These are phyloP conservation scores for Xylaria scruposa DNA, from an alignment of 495 filamentous ascomycete genomes.

Conservation along the genomic window DNA sequence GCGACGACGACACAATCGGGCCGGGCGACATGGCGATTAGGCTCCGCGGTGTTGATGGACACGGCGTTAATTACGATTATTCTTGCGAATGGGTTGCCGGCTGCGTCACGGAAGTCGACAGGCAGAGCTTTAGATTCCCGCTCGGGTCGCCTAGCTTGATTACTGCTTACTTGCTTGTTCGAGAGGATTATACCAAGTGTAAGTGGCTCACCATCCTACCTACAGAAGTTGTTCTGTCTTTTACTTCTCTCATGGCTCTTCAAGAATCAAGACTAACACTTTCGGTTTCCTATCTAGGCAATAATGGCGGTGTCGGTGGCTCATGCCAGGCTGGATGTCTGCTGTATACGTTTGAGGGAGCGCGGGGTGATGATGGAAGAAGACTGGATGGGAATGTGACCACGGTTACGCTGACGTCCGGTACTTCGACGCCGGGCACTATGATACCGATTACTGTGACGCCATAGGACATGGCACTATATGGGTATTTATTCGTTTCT, in stretches of 20 bases:
- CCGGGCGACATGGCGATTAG: background rate
- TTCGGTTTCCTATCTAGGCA: background rate
- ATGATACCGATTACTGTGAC: no score
- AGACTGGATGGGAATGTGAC: no score
- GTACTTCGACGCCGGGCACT: no score
- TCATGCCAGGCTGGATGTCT: slow-evolving; percentile 15
- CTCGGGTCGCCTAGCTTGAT: background rate
- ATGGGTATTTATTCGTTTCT: no score
- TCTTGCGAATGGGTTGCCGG: background rate
- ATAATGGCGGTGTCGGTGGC: slow-evolving; percentile 15
- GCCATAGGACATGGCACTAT: no score
- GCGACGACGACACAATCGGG: slow-evolving; percentile 1
- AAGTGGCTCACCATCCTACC: background rate
- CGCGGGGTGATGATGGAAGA: slow-evolving; percentile 16
- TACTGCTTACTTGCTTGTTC: background rate
- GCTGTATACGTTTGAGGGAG: slow-evolving; percentile 1
- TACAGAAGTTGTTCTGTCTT: no score
- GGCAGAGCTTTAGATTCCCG: background rate
- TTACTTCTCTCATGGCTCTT: no score
- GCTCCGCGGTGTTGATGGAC: background rate
- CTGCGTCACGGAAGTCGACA: slow-evolving; percentile 3
- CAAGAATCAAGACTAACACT: background rate
- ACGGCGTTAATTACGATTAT: slow-evolving; percentile 17
- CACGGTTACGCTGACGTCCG: no score
- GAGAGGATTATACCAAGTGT: slow-evolving; percentile 12